Evolutionary conservation across 2,329 filamentous ascomycete genomes (phyloP).

Genomic region (Diaporthe longicolla): DNA sequence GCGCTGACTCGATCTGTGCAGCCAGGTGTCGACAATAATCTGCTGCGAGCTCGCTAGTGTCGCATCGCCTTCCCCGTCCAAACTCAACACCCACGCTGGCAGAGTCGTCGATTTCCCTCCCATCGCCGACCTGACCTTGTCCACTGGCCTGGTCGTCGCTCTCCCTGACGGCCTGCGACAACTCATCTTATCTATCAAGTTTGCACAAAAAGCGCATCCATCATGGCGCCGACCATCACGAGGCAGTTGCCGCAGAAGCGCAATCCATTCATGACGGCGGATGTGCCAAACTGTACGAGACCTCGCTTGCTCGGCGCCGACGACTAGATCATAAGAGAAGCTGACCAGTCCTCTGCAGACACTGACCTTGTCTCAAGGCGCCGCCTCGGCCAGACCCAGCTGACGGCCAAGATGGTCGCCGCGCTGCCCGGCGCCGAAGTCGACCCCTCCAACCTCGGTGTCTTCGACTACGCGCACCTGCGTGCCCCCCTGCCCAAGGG

Average conservation of each 20-base stretch:
- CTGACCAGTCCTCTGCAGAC: conserved; percentile 62
- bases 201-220: conserved; percentile 25
- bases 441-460: conserved; percentile 80
- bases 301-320: background rate
- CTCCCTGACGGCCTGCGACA: conserved; percentile 4
- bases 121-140: background rate
- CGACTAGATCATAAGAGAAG: conserved; percentile 33
- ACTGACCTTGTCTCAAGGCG: conserved; percentile 84
- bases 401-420: conserved; percentile 85
- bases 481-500: conserved; percentile 93
- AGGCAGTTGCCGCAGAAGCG: conserved; percentile 59
- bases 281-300: conserved; percentile 65
- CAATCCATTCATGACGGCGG: conserved; percentile 68
- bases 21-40: conserved; percentile 31
- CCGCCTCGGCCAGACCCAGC: conserved; percentile 91
- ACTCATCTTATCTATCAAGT: conserved; percentile 6
- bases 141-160: conserved; percentile 7
- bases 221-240: conserved; percentile 44
- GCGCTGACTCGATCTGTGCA: conserved; percentile 37
- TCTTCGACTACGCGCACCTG: conserved; percentile 96
- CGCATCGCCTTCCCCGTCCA: conserved; percentile 35
- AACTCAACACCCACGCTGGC: conserved; percentile 19
- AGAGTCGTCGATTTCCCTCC: conserved; percentile 30
- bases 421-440: conserved; percentile 79
- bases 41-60: conserved; percentile 30